Conservation (phyloP, 805 yeast species). For the Komagataella pseudopastoris region DNA sequence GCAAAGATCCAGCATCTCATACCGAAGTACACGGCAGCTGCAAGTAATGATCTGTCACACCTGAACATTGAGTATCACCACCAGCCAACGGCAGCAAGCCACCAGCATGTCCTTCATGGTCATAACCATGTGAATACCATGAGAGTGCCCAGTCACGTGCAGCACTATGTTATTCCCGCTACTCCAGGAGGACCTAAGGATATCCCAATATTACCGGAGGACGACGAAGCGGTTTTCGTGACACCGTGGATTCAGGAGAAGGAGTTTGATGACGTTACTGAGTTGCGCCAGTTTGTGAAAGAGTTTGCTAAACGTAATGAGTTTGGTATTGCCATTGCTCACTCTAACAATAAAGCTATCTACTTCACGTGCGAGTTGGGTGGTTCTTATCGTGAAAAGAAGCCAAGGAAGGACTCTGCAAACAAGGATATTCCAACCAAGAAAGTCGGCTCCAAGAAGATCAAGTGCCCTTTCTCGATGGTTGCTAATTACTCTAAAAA, state of each 20-base stretch:
- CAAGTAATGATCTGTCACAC: slow-evolving; percentile 1
- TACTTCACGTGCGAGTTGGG: slow-evolving; percentile 48
- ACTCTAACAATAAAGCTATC: slow-evolving; percentile 43
- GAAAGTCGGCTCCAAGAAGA: slow-evolving; percentile 29
- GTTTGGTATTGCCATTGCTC: slow-evolving; percentile 46
- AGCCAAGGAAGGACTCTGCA: slow-evolving; percentile 11
- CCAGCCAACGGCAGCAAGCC: not conserved
- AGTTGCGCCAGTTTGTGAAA: slow-evolving; percentile 36
- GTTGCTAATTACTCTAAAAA: slow-evolving; percentile 39
- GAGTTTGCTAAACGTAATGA: slow-evolving; percentile 46
- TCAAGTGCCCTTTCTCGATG: slow-evolving; percentile 46
- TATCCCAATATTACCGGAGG: slow-evolving; percentile 4
- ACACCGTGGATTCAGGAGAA: slow-evolving; percentile 43
- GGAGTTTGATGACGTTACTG: slow-evolving; percentile 33
- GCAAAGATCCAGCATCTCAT: slow-evolving; percentile 9
- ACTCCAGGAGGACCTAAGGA: slow-evolving; percentile 2
- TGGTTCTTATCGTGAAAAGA: slow-evolving; percentile 39
- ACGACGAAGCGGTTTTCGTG: slow-evolving; percentile 26
- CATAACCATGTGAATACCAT: not conserved
- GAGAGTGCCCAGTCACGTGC: not conserved
- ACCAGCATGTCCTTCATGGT: not conserved
- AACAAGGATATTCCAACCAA: slow-evolving; percentile 14
- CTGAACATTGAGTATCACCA: slow-evolving; percentile 1
- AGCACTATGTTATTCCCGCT: not conserved
- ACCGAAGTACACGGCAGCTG: slow-evolving; percentile 9